phyloP scores from a whole-genome alignment of 495 filamentous ascomycete genomes.

The Hypoxylon crocopeplum region DNA sequence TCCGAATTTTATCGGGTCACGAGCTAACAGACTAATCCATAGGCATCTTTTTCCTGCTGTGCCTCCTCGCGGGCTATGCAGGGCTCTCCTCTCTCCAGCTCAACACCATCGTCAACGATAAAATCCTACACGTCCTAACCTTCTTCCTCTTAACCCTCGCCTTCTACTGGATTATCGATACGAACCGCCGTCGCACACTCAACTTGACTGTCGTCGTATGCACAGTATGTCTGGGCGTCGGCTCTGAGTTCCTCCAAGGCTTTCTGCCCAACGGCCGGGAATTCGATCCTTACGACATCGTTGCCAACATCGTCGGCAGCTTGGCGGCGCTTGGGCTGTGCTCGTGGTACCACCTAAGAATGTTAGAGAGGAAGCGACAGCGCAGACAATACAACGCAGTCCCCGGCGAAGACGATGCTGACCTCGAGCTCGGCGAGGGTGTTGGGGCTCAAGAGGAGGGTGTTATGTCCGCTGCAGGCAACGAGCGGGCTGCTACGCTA shows the following conservation, averaged over 20 bases:
- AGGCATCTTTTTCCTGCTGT: slow-evolving; percentile 81
- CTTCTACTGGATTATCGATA: slow-evolving; percentile 98
- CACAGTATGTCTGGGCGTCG: slow-evolving; percentile 75
- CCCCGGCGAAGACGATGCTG: slow-evolving; percentile 56
- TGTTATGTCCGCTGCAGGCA: slow-evolving; percentile 33
- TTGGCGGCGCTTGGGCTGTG: slow-evolving; percentile 73
- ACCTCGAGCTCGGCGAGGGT: slow-evolving; percentile 63
- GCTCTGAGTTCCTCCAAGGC: slow-evolving; percentile 85
- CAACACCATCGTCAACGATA: slow-evolving; percentile 72
- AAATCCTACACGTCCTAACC: slow-evolving; percentile 84
- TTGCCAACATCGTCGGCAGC: slow-evolving; percentile 87
- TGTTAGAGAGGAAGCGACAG: slow-evolving; percentile 87
- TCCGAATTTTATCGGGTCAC: too few species aligned
- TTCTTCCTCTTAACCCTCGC: slow-evolving; percentile 87
- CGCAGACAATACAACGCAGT: slow-evolving; percentile 73
- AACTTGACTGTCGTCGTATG: slow-evolving; percentile 85
- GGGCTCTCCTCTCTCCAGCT: slow-evolving; percentile 71
- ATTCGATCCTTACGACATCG: slow-evolving; percentile 86
- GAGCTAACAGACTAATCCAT: slow-evolving; percentile 5
- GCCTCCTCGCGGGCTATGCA: slow-evolving; percentile 77
- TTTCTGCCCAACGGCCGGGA: slow-evolving; percentile 78
- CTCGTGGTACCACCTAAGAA: slow-evolving; percentile 91
- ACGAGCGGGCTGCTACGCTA: slow-evolving; percentile 49
- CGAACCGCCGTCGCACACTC: slow-evolving; percentile 79
- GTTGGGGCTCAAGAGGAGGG: slow-evolving; percentile 65